These are phyloP conservation scores for Pestalotiopsis sp. DNA, from an alignment of 2,329 filamentous ascomycete genomes.

Conservation along the genomic window DNA sequence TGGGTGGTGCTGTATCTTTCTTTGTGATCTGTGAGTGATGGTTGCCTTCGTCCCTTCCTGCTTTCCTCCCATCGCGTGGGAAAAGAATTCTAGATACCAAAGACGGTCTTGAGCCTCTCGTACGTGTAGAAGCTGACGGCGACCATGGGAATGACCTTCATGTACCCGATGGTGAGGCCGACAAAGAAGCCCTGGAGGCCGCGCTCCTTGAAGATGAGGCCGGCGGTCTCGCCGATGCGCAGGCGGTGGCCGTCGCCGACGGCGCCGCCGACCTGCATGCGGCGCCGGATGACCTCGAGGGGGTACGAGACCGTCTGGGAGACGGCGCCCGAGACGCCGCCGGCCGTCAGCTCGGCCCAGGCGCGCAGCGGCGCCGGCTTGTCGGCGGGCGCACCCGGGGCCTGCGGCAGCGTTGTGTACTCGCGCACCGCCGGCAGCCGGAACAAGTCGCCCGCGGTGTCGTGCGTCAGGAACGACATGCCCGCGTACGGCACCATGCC, in stretches of 20 bases:
- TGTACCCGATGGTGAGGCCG: slow-evolving; percentile 90
- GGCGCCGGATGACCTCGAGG: slow-evolving; percentile 84
- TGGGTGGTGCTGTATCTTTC: neutral
- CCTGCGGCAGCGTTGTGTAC: slow-evolving; percentile 75
- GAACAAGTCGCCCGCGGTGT: slow-evolving; percentile 83
- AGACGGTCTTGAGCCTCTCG: slow-evolving; percentile 62
- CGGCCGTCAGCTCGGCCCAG: slow-evolving; percentile 84
- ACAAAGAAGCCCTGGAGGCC: slow-evolving; percentile 88
- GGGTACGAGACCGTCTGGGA: slow-evolving; percentile 94
- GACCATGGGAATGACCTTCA: slow-evolving; percentile 89
- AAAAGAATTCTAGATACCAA: slow-evolving; percentile 60
- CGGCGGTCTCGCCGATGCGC: slow-evolving; percentile 77
- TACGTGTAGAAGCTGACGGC: slow-evolving; percentile 72
- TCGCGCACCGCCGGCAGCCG: slow-evolving; percentile 67
- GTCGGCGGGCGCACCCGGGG: slow-evolving; percentile 52
- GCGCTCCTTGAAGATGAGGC: slow-evolving; percentile 73
- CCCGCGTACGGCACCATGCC: slow-evolving; percentile 98
- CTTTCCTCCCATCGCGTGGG: neutral
- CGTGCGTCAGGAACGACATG: slow-evolving; percentile 93
- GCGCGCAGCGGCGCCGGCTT: slow-evolving; percentile 76
- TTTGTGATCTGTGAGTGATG: neutral
- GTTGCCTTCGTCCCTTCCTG: neutral
- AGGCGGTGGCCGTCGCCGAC: slow-evolving; percentile 86
- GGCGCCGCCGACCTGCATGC: slow-evolving; percentile 96
- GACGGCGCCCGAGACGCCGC: slow-evolving; percentile 83